Conservation (phyloP, 176 grass and related monocot genomes). For the Zea luxurians region DNA sequence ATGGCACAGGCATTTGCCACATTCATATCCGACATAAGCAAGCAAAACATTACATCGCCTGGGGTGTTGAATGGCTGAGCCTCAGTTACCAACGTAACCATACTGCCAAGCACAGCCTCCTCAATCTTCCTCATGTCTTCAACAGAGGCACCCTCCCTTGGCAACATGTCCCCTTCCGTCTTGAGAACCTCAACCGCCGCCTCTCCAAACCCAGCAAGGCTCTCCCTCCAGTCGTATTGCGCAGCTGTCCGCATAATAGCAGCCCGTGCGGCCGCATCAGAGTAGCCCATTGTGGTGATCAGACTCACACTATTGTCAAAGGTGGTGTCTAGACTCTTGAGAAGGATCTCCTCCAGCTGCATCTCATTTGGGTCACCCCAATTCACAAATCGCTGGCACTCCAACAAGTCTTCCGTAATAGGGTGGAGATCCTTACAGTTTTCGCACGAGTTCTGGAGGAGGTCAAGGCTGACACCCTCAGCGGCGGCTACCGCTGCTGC, state of each 20-base stretch:
- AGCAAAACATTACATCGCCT: slow-evolving; percentile 84
- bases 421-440: slow-evolving; percentile 57
- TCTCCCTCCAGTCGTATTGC: slow-evolving; percentile 63
- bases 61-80: slow-evolving; percentile 75
- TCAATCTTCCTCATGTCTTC: slow-evolving; percentile 75
- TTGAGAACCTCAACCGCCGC: slow-evolving; percentile 61
- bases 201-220: slow-evolving; percentile 56
- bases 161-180: slow-evolving; percentile 59
- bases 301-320: slow-evolving; percentile 65
- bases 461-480: slow-evolving; percentile 55
- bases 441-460: slow-evolving; percentile 53
- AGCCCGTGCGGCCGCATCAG: slow-evolving; percentile 54
- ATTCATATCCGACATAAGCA: slow-evolving; percentile 92
- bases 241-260: slow-evolving; percentile 58
- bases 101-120: slow-evolving; percentile 55
- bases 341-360: slow-evolving; percentile 80
- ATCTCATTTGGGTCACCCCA: slow-evolving; percentile 77
- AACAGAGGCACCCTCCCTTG: slow-evolving; percentile 45
- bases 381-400: slow-evolving; percentile 65
- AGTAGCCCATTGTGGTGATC: slow-evolving; percentile 73
- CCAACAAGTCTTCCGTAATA: slow-evolving; percentile 48
- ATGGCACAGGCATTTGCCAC: slow-evolving; percentile 66
- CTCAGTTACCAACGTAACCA: slow-evolving; percentile 70
- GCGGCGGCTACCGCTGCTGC: not conserved
- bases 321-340: slow-evolving; percentile 70